A percentile compares a stretch with the other conserved stretches of the same genome.
These are phyloP conservation scores for Metarhizium anisopliae DNA, from an alignment of 2,329 filamentous ascomycete species.

Conservation along the genomic window DNA sequence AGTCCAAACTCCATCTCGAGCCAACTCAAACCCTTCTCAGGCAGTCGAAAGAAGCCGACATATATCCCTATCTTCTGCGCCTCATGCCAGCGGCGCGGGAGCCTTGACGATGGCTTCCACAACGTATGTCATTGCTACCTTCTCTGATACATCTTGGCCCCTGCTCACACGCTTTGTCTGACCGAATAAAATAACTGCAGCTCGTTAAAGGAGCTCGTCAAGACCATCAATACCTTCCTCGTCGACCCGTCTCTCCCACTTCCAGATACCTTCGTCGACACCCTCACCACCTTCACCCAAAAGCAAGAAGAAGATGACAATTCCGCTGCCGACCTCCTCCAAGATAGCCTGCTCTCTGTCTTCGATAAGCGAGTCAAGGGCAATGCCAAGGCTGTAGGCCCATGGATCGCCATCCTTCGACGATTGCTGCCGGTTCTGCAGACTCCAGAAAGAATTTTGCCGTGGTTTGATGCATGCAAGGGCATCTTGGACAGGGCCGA, in stretches of 20 bases:
- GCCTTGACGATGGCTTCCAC: conserved; percentile 15
- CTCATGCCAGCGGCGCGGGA: conserved; percentile 2
- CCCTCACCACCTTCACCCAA: conserved; percentile 59
- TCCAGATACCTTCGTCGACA: conserved; percentile 52
- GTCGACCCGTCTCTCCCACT: conserved; percentile 48
- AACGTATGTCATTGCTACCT: conserved; percentile 13
- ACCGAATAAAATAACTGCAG: conserved; percentile 22
- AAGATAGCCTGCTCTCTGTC: conserved; percentile 61
- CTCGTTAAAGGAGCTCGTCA: conserved; percentile 52
- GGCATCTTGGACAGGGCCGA: conserved; percentile 37
- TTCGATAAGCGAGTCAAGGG: conserved; percentile 57
- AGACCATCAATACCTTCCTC: conserved; percentile 44
- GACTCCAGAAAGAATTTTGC: conserved; percentile 51
- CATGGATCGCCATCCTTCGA: conserved; percentile 62
- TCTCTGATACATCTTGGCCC: background rate
- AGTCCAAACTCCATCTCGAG: background rate
- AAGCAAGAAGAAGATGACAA: conserved; percentile 62
- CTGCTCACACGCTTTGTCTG: background rate
- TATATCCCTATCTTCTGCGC: background rate
- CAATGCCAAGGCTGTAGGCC: conserved; percentile 45
- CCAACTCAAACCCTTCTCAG: background rate
- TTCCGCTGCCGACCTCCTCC: conserved; percentile 56
- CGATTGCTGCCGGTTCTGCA: conserved; percentile 55
- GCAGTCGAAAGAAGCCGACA: background rate
- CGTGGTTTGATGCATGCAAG: conserved; percentile 59